Evolutionary conservation across 1,284 basidiomycete species (phyloP).

Genomic region (Malassezia vespertilionis): DNA sequence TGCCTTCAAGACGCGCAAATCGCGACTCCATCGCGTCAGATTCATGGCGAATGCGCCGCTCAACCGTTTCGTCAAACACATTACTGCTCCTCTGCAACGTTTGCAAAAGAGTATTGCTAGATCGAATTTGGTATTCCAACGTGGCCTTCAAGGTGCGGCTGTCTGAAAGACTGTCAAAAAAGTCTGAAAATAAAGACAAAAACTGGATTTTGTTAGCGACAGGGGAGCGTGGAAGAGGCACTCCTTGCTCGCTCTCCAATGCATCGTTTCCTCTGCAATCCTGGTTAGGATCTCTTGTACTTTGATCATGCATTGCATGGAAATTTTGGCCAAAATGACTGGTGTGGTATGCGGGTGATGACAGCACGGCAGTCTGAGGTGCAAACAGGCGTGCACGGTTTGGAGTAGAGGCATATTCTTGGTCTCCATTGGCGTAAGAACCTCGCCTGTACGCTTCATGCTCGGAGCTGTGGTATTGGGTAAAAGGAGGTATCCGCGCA

Average conservation of each 20-base stretch:
- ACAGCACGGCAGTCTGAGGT: conserved; percentile 34
- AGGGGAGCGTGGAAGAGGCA: conserved; percentile 31
- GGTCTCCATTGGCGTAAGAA: no score
- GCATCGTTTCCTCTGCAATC: no score
- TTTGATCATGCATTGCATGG: no score
- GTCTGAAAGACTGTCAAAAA: conserved; percentile 42
- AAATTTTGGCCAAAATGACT: conserved; percentile 21
- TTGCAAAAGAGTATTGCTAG: conserved; percentile 41
- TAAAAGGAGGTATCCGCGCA: not conserved
- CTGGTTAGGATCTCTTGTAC: no score
- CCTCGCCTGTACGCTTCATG: no score
- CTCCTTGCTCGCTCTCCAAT: no score
- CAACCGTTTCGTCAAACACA: conserved; percentile 40
- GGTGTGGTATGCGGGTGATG: conserved; percentile 42
- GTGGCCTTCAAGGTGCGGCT: conserved; percentile 43
- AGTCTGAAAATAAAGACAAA: conserved; percentile 41
- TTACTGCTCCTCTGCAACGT: conserved; percentile 38
- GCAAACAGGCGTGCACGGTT: conserved; percentile 23
- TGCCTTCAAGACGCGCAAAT: conserved; percentile 29
- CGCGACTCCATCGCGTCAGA: conserved; percentile 30
- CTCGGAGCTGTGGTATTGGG: no score
- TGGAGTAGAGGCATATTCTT: no score
- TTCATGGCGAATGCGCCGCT: conserved; percentile 33
- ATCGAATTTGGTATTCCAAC: conserved; percentile 41
- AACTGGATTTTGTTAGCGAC: conserved; percentile 33